Evolutionary conservation across 164 flowering plant genomes (phyloP).

Genomic region (Echeveria elegans): DNA sequence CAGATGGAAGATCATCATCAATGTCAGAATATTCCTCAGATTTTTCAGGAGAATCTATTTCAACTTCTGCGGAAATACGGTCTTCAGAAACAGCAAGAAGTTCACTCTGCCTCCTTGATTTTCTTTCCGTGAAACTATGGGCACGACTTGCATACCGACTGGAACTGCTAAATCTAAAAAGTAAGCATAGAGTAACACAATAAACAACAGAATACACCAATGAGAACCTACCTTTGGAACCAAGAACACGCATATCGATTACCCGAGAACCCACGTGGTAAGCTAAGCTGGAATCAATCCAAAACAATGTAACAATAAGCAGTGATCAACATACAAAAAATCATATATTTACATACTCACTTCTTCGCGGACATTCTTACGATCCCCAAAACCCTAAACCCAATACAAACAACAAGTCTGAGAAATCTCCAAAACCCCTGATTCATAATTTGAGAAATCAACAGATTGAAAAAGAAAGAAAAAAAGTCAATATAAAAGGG

Average conservation of each 20-base stretch:
- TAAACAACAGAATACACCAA: too few relatives aligned
- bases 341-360: too few relatives aligned
- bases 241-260: constrained; percentile 21
- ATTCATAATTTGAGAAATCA: too few relatives aligned
- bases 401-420: too few relatives aligned
- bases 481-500: too few relatives aligned
- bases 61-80: constrained; percentile 25
- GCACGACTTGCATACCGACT: constrained; percentile 17
- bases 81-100: constrained; percentile 38
- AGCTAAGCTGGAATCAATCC: constrained; percentile 30
- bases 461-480: too few relatives aligned
- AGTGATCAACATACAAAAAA: neutral
- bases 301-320: constrained; percentile 1
- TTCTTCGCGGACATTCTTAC: too few relatives aligned
- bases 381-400: too few relatives aligned
- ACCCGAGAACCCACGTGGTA: constrained; percentile 18
- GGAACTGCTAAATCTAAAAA: too few relatives aligned
- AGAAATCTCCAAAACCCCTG: too few relatives aligned
- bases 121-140: too few relatives aligned
- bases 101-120: constrained; percentile 19
- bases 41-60: constrained; percentile 25
- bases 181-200: too few relatives aligned
- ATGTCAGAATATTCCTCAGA: constrained; percentile 15
- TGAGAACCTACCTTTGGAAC: constrained; percentile 35
- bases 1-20: constrained; percentile 25